Evolutionary conservation across 176 grass and related monocot species (phyloP), one percentile per base, ranked within the genome.

Genomic region (Pontederia paniculata): DNA sequence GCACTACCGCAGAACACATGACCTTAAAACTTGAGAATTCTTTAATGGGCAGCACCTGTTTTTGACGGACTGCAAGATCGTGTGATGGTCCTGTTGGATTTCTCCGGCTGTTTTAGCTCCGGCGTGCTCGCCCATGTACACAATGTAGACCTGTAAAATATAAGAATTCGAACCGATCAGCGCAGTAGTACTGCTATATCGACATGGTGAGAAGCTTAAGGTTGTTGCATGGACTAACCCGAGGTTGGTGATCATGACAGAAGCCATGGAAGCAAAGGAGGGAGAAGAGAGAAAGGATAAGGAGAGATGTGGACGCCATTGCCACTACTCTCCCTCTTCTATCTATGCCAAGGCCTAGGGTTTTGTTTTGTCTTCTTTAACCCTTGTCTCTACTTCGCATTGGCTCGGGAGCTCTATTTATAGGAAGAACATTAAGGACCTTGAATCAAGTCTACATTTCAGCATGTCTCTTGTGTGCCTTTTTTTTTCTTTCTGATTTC

Each of bases 11-110:
- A 44, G 21, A 46, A 42, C 22, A 43, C 46, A 67, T 53, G 48
- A 17, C 37, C 42, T 50, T 45, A 12, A 60, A 45, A 12, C n/a
- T 17, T 60, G 59, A 17, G 9, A 21, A 51, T 1, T n/a, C n/a
- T n/a, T n/a, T n/a, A 17, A 52, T 42, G 50, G 17, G 10, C 25
- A 23, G 8, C 11, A 81, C 53, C 91, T 90, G 53, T 70, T 80
- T 73, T 90, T 97, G 31, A 97, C 72, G 19, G 83, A 87, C 68
- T 74, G 70, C 0, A 97, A 67, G 9, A 97, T 80, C 10, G 61
- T 54, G 63, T 84, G 86, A 50, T 97, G 93, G 21, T 79, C 65
- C 13, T 84, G 65, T 23, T 67, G 57, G 63, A 90, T 73, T 43
- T 71, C 77, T 79, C 72, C 63, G 23, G 54, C 58, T 44, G 64